These are phyloP conservation scores for Xylaria intraflava DNA, from an alignment of 495 filamentous ascomycete genomes.

Conservation along the genomic window DNA sequence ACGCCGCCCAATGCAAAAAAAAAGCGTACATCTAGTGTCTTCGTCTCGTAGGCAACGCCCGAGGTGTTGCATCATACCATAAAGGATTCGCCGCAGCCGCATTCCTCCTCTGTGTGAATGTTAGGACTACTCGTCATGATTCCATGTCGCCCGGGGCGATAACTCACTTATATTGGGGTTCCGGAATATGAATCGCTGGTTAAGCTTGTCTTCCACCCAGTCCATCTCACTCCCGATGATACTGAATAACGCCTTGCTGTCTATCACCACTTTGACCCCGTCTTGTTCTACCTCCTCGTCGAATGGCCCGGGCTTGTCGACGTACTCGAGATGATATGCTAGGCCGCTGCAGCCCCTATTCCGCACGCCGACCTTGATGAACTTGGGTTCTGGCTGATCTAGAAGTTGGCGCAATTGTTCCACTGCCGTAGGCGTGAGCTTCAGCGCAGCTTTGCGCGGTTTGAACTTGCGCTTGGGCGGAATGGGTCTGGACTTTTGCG, in stretches of 20 bases:
- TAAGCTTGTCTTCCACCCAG: conserved; percentile 94
- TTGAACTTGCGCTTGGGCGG: conserved; percentile 63
- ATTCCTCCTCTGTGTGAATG: conserved; percentile 71
- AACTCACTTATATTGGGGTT: conserved; percentile 97
- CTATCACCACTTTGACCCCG: conserved; percentile 90
- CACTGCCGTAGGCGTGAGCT: conserved; percentile 70
- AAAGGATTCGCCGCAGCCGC: conserved; percentile 95
- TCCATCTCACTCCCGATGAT: conserved; percentile 99
- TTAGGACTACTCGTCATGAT: neutral
- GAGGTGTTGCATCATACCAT: conserved; percentile 56
- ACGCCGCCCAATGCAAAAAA: conserved; percentile 12
- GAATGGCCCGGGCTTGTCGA: conserved; percentile 78
- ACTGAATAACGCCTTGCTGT: conserved; percentile 93
- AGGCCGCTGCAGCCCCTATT: conserved; percentile 94
- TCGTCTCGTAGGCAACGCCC: neutral
- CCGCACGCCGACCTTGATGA: conserved; percentile 89
- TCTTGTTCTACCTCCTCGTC: conserved; percentile 95
- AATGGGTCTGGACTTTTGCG: conserved; percentile 52
- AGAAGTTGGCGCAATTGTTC: conserved; percentile 68
- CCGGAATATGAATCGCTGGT: conserved; percentile 80
- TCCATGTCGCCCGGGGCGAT: neutral
- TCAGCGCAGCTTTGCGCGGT: conserved; percentile 85
- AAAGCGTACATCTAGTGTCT: neutral
- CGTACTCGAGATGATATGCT: conserved; percentile 93
- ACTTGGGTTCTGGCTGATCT: conserved; percentile 74